Conservation (phyloP, 2,329 filamentous ascomycete genomes). For the Penicillium aurantiogriseum region DNA sequence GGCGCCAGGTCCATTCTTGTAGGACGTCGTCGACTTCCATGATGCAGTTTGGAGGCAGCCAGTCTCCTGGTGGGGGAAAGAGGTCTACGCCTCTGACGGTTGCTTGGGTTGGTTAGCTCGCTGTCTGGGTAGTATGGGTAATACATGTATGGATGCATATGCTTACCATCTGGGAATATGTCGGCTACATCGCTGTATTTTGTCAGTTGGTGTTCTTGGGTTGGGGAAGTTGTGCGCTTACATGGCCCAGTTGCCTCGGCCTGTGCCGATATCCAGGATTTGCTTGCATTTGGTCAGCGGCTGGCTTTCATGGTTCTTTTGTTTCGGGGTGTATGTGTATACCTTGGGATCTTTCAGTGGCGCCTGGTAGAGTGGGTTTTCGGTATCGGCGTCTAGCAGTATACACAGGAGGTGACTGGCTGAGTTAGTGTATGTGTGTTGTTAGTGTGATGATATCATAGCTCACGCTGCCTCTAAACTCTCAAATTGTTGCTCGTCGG, state of each 20-base stretch:
- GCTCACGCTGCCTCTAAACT: conserved; percentile 5
- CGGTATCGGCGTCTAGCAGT: background rate
- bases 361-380: conserved; percentile 5
- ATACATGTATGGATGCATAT: no score
- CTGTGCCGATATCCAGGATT: conserved; percentile 9
- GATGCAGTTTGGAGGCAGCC: conserved; percentile 23
- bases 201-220: background rate
- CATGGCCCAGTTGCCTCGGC: conserved; percentile 11
- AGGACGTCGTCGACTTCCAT: conserved; percentile 24
- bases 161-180: conserved; percentile 4
- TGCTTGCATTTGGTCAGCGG: background rate
- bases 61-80: conserved; percentile 13
- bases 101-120: background rate
- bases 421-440: background rate
- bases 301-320: background rate
- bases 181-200: conserved; percentile 2
- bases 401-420: conserved; percentile 7
- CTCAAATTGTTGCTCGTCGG: conserved; percentile 9
- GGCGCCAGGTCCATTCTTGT: conserved; percentile 14
- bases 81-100: conserved; percentile 21
- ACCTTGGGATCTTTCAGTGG: conserved; percentile 4
- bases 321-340: background rate
- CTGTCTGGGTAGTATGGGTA: background rate
- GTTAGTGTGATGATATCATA: background rate
- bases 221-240: background rate